Conservation (phyloP, 805 yeast species). For the Candida coleopterorum region DNA sequence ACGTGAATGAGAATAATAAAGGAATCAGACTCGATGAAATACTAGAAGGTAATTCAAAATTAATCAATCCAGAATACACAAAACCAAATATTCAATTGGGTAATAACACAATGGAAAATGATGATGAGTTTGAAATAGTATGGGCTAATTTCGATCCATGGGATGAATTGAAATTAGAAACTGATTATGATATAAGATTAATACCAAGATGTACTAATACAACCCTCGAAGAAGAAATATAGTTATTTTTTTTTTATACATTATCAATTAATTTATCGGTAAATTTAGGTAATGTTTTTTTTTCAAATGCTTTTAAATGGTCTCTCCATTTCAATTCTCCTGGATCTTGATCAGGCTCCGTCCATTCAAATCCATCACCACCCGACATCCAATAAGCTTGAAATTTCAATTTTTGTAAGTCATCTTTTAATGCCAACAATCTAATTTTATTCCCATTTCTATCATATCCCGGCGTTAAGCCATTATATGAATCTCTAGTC, state of each 20-base stretch:
- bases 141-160: conserved; percentile 44
- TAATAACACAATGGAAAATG: conserved; percentile 29
- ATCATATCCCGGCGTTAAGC: conserved; percentile 28
- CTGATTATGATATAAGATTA: conserved; percentile 34
- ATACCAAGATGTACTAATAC: conserved; percentile 19
- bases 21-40: conserved; percentile 30
- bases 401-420: conserved; percentile 61
- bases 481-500: conserved; percentile 10
- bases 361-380: conserved; percentile 86
- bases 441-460: conserved; percentile 37
- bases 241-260: not conserved
- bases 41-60: conserved; percentile 27
- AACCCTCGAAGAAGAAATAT: not conserved
- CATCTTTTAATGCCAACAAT: conserved; percentile 40
- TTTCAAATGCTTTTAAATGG: conserved; percentile 22
- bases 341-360: conserved; percentile 87
- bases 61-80: conserved; percentile 23
- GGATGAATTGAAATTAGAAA: conserved; percentile 38
- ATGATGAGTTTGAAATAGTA: conserved; percentile 39
- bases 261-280: conserved; percentile 3
- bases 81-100: conserved; percentile 38
- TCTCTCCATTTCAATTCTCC: conserved; percentile 52
- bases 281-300: conserved; percentile 1
- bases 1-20: conserved; percentile 34
- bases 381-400: conserved; percentile 86